phyloP scores from a whole-genome alignment of 129 eudicot genomes.

The Centrapalus pauciflorus region DNA sequence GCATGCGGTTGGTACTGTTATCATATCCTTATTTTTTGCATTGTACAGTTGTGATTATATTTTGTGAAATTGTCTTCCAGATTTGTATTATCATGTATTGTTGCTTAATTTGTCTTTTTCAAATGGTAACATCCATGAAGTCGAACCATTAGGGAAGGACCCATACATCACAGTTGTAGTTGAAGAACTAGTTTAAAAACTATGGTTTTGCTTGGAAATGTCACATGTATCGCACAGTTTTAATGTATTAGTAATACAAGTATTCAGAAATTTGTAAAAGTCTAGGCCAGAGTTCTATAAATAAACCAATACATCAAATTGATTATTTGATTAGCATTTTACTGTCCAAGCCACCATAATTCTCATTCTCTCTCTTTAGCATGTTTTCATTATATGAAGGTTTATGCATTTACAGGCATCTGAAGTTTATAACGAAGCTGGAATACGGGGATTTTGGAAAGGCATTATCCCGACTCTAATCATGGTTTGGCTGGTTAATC shows the following conservation, averaged over 20 bases:
- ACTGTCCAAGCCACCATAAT: too few species aligned
- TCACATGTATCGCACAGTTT: too few species aligned
- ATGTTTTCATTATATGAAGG: constrained; percentile 10
- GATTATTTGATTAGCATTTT: not conserved
- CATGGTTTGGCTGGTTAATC: constrained; percentile 53
- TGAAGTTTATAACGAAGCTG: constrained; percentile 93
- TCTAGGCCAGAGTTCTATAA: not conserved
- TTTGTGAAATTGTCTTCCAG: not conserved
- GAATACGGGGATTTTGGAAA: constrained; percentile 92
- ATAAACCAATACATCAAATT: not conserved
- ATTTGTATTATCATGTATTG: not conserved
- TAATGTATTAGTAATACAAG: too few species aligned
- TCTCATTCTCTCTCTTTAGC: not conserved
- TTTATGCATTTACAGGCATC: constrained; percentile 51
- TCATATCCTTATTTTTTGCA: constrained; percentile 16
- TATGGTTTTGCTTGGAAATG: too few species aligned
- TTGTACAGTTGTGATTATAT: constrained; percentile 1
- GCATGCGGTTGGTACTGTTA: constrained; percentile 63
- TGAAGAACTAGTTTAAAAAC: not conserved
- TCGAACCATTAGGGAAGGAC: not conserved
- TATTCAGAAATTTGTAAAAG: too few species aligned
- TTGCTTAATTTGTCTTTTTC: not conserved
- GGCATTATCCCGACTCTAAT: constrained; percentile 88
- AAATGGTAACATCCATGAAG: too few species aligned
- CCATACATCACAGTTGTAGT: not conserved